These are phyloP conservation scores for Trifolium pratense DNA, from an alignment of 306 rosid genomes.

Conservation along the genomic window DNA sequence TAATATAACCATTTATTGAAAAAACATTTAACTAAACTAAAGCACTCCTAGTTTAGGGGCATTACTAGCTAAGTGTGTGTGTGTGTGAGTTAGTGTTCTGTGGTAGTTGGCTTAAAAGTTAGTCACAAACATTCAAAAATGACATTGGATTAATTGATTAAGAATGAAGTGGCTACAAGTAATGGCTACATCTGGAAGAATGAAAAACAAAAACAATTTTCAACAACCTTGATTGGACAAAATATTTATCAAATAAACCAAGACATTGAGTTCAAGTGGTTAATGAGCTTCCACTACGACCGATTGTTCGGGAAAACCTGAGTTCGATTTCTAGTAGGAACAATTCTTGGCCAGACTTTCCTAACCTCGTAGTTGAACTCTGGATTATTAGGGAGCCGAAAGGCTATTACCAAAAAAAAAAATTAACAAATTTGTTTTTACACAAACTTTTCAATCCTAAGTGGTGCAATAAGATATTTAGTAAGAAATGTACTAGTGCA, in stretches of 20 bases:
- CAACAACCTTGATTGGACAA: slow-evolving; percentile 24
- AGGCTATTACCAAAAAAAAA: too few species aligned
- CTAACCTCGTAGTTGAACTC: too few species aligned
- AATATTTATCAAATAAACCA: neutral
- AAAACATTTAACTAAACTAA: neutral
- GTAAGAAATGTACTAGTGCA: slow-evolving; percentile 54
- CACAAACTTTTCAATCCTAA: slow-evolving; percentile 26
- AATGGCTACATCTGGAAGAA: slow-evolving; percentile 30
- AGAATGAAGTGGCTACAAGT: slow-evolving; percentile 27
- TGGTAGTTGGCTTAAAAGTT: slow-evolving; percentile 18
- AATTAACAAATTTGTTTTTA: slow-evolving; percentile 33
- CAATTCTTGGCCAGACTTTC: too few species aligned
- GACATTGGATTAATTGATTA: neutral
- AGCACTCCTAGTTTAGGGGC: neutral
- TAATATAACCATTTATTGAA: neutral
- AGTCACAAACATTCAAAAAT: neutral
- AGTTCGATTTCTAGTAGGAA: too few species aligned
- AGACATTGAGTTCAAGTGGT: too few species aligned
- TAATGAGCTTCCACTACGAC: too few species aligned
- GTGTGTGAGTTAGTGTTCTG: neutral
- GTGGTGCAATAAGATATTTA: slow-evolving; percentile 41
- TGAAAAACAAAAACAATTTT: slow-evolving; percentile 15
- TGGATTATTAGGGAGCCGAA: too few species aligned
- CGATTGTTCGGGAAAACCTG: too few species aligned
- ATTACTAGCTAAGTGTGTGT: neutral